Evolutionary conservation across 257 asterid species (phyloP), one percentile per base, ranked within the genome.

Genomic region (Verbascum thapsus): DNA sequence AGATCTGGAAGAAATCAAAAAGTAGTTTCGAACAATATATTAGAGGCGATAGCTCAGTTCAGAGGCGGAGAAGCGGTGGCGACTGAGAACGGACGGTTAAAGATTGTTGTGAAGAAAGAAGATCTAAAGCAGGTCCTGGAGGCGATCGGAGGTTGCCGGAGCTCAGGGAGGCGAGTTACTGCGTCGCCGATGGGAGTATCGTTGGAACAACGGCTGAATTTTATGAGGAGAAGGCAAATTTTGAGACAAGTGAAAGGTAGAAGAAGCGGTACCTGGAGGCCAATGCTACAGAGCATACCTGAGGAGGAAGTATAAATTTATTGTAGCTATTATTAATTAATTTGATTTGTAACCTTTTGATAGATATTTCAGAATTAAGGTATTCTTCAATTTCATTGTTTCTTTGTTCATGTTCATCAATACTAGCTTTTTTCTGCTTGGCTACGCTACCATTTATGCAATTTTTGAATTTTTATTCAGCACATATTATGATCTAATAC

Each of bases 101-200:
- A 72, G 76, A 75, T 85, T 45, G 54, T 74, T 72, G 86, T 85
- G 83, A 81, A 60, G 78, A 85, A 72, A 69, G 82, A 73, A 45
- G 83, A 85, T 65, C 61, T 82, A 1, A 77, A 80, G 76, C 77
- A 85, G 53, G 86, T 85, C 38, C 66, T 82, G 15, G 79, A 76
- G 64, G 81, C 76, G 50, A 76, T 80, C 17, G 64, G 72, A 71
- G 73, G 68, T 18, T 72, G 74, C 13, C 63, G 73, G 34, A 39
- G 58, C 19, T 53, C 65, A 34, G 53, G 57, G 55, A 39, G 66
- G 65, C 65, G 75, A 40, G 30, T 38, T 3, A 1, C 73, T 55
- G 63, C 58, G 3, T 4, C 64, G 15, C 48, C 64, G n/a, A n/a
- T n/a, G n/a, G n/a, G n/a, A n/a, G n/a, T n/a, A n/a, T 16, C 75